A percentile compares a stretch with the other conserved stretches of the same genome.
phyloP scores from a whole-genome alignment of 2,329 filamentous ascomycete genomes.

The Ophiostoma australiae region DNA sequence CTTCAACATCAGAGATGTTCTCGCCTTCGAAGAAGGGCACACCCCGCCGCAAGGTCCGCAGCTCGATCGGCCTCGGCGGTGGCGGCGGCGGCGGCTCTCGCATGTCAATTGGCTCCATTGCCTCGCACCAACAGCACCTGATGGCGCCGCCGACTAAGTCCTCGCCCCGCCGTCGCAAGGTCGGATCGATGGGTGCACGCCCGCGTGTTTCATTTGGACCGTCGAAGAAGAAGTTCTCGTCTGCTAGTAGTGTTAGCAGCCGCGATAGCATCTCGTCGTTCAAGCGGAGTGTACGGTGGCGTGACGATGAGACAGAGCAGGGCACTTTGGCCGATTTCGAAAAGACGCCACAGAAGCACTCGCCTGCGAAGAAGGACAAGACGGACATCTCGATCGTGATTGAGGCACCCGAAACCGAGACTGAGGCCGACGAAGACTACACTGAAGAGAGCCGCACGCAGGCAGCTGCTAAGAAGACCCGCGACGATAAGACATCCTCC shows the following conservation, averaged over 20 bases:
- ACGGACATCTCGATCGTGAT: slow-evolving; percentile 12
- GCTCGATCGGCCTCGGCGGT: slow-evolving; percentile 40
- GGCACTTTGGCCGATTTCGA: slow-evolving; percentile 85
- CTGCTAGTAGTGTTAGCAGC: slow-evolving; percentile 10
- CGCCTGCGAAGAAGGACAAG: slow-evolving; percentile 47
- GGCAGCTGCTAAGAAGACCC: background rate
- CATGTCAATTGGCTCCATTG: background rate
- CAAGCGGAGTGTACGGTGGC: slow-evolving; percentile 83
- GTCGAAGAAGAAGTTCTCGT: slow-evolving; percentile 64
- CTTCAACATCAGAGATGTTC: slow-evolving; percentile 49
- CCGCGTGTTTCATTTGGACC: slow-evolving; percentile 80
- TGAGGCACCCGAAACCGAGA: slow-evolving; percentile 8
- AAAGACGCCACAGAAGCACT: slow-evolving; percentile 70
- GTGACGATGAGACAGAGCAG: slow-evolving; percentile 77
- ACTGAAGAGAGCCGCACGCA: background rate
- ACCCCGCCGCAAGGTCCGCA: slow-evolving; percentile 59
- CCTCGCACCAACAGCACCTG: slow-evolving; percentile 31
- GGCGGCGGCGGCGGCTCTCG: background rate
- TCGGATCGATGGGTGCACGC: slow-evolving; percentile 45
- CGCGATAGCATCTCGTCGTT: slow-evolving; percentile 33
- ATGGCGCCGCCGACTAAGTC: slow-evolving; percentile 63
- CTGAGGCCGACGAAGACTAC: background rate
- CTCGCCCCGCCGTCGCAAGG: slow-evolving; percentile 76
- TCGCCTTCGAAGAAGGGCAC: slow-evolving; percentile 69
- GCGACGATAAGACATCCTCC: slow-evolving; percentile 5